Conservation (phyloP, 1,139 yeast genomes). For the Geotrichum carabidarum region DNA sequence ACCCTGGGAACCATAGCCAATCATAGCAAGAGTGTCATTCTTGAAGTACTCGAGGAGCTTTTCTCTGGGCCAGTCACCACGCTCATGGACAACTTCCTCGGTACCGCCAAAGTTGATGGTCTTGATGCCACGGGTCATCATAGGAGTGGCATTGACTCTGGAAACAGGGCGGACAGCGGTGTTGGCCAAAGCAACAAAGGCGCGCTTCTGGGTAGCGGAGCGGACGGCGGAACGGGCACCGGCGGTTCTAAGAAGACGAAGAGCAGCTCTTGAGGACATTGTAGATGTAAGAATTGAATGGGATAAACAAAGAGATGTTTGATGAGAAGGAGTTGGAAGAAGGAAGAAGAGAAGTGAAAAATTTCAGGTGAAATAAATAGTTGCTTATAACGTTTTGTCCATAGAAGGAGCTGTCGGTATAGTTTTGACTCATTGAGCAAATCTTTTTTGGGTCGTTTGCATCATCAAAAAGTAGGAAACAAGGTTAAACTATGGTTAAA, state of each 20-base stretch:
- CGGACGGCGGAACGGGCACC: conserved; percentile 31
- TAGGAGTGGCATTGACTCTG: conserved; percentile 25
- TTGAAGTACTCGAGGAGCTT: conserved; percentile 93
- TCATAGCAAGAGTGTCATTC: conserved; percentile 93
- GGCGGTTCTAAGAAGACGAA: conserved; percentile 32
- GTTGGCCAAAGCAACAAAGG: conserved; percentile 26
- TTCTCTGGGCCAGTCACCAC: conserved; percentile 99
- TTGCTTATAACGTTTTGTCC: neutral
- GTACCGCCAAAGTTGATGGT: conserved; percentile 96
- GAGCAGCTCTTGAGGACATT: conserved; percentile 33
- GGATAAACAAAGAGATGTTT: neutral
- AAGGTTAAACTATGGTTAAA: neutral
- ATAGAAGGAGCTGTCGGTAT: too few species aligned
- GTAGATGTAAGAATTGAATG: neutral
- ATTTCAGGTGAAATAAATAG: neutral
- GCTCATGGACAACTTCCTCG: conserved; percentile 93
- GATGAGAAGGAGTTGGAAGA: neutral
- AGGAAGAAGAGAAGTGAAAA: neutral
- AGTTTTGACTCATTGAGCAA: too few species aligned
- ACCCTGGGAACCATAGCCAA: conserved; percentile 99
- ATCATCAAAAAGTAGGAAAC: neutral
- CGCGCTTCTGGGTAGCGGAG: conserved; percentile 28
- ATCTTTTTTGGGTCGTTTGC: too few species aligned
- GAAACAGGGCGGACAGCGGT: conserved; percentile 20
- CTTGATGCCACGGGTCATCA: conserved; percentile 72